Base-by-base conservation (phyloP, 129 eudicot species). In the Sambucus nigra region DNA sequence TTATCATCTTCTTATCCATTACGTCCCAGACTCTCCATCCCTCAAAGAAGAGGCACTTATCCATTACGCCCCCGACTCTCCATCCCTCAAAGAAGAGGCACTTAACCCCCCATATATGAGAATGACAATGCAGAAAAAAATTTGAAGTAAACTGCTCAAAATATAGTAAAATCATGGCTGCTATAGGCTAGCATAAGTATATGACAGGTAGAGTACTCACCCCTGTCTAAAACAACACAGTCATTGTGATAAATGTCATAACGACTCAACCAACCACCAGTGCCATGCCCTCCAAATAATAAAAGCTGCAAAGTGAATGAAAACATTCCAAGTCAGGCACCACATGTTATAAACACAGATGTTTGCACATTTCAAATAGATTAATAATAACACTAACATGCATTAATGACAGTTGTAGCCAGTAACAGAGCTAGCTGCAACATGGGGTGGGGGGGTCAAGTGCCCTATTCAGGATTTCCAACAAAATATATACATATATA, bases 221-320 rank as follows among this genome's bases (percentile, higher is more conserved):
- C 99, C 71, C 98, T 81, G 69, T 91, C 99, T 62, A 91, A 63
- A 60, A 91, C 91, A 69, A 91, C 69, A 60, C 87, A 79, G 50
- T 91, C 99, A 51, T 91, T 91, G 76, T 79, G 73, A 69, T 91
- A 91, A 59, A 91, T 76, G 49, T 91, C 99, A 57, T 91, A 91
- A 47, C 94, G 95, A 70, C 99, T 91, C 76, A 91, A 74, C 95
- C 99, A 91, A 57, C 95, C 99, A 73, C 99, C 99, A 32, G 99
- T 91, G 64, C 95, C 95, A 64, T 91, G 99, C 29, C 99, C 99
- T 58, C 99, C 99, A 69, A 86, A 91, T 76, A 91, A 61, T 60
- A 91, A 65, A 53, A 85, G 95, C 99, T 91, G 84, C 55, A 60
- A 62, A 64, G 24, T 57, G 11, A 64, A 23, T 26, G 12, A 15